These are phyloP conservation scores for Calonectria multiphialidica DNA, from an alignment of 2,329 filamentous ascomycete genomes.

Conservation along the genomic window DNA sequence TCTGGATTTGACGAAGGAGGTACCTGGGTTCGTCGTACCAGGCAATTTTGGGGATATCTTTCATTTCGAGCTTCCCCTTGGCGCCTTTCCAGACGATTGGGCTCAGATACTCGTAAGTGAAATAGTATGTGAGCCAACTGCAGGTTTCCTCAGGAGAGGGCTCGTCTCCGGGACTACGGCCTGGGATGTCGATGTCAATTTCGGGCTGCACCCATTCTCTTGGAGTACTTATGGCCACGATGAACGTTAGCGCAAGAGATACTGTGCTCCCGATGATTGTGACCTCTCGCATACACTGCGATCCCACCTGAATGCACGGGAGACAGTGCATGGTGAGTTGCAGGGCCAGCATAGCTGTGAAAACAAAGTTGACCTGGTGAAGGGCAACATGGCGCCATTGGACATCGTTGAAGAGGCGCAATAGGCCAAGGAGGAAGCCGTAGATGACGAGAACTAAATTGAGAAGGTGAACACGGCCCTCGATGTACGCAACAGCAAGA, in stretches of 20 bases:
- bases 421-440: constrained; percentile 57
- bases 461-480: constrained; percentile 50
- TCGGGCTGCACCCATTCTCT: constrained; percentile 63
- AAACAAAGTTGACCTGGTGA: constrained; percentile 62
- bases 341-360: constrained; percentile 52
- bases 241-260: constrained; percentile 51
- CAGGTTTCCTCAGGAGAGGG: constrained; percentile 65
- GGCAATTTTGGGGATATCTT: constrained; percentile 61
- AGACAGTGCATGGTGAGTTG: constrained; percentile 53
- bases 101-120: constrained; percentile 64
- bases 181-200: constrained; percentile 52
- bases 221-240: constrained; percentile 59
- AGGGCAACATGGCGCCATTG: constrained; percentile 60
- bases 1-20: constrained; percentile 57
- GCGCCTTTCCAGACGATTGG: constrained; percentile 62
- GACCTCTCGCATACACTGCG: constrained; percentile 45
- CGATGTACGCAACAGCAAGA: constrained; percentile 50
- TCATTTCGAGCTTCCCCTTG: constrained; percentile 57
- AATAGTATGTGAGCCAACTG: constrained; percentile 65
- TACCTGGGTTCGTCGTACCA: constrained; percentile 68
- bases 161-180: constrained; percentile 50
- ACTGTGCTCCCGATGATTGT: constrained; percentile 50
- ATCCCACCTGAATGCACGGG: constrained; percentile 56
- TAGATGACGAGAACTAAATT: constrained; percentile 54
- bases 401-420: constrained; percentile 54